Conservation (phyloP, 257 asterid genomes). For the Solanum acaule region DNA sequence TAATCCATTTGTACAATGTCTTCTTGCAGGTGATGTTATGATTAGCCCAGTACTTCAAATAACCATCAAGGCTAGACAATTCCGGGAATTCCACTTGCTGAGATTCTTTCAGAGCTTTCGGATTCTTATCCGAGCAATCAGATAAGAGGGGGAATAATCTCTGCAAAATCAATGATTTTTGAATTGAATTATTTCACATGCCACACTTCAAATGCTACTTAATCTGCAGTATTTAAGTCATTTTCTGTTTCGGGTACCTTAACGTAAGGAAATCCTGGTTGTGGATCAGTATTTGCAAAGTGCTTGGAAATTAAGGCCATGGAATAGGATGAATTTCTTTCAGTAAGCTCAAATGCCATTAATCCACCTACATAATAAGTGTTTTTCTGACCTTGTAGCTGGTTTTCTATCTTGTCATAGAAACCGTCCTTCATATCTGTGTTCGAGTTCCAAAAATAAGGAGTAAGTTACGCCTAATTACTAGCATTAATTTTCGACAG, state of each 20-base stretch:
- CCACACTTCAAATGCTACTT: background rate
- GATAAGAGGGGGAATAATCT: conserved; percentile 41
- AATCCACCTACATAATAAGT: conserved; percentile 80
- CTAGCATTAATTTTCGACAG: background rate
- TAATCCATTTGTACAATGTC: conserved; percentile 69
- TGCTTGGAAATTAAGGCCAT: conserved; percentile 50
- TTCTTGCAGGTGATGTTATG: conserved; percentile 29
- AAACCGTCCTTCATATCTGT: conserved; percentile 64
- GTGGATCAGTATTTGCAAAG: conserved; percentile 42
- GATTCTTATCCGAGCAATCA: conserved; percentile 22
- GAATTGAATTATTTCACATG: background rate
- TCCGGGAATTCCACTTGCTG: conserved; percentile 54
- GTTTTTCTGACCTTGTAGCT: conserved; percentile 65
- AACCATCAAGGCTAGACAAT: conserved; percentile 52
- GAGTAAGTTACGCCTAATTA: background rate
- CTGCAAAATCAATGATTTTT: conserved; percentile 27
- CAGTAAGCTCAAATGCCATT: conserved; percentile 87
- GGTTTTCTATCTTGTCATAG: conserved; percentile 49
- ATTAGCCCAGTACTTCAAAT: conserved; percentile 66
- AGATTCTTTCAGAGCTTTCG: conserved; percentile 30
- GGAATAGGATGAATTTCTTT: conserved; percentile 70
- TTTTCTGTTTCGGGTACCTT: conserved; percentile 41
- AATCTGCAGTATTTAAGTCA: background rate
- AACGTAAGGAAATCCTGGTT: conserved; percentile 55
- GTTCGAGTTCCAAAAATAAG: background rate